These are phyloP conservation scores for Aspergillus clavatus DNA, from an alignment of 2,329 filamentous ascomycete species.

Conservation along the genomic window DNA sequence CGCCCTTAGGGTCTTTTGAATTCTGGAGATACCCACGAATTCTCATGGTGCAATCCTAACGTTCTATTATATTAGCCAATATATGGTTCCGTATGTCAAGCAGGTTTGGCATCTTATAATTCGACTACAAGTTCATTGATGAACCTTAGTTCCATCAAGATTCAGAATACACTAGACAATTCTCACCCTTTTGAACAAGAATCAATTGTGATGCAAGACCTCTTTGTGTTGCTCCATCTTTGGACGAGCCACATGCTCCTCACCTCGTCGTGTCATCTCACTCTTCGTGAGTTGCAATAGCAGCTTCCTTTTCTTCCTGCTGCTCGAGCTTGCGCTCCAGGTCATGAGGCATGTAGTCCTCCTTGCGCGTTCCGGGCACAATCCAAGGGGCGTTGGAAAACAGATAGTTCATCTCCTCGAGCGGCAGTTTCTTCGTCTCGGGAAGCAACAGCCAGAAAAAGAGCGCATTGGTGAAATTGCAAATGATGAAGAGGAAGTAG, in stretches of 20 bases:
- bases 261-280: constrained; percentile 1
- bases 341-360: constrained; percentile 52
- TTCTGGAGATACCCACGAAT: not conserved
- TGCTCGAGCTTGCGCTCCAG: constrained; percentile 56
- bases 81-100: too few relatives aligned
- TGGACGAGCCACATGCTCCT: not conserved
- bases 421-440: constrained; percentile 58
- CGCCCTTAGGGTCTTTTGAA: too few relatives aligned
- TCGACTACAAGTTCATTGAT: too few relatives aligned
- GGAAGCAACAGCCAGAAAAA: constrained; percentile 66
- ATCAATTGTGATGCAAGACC: too few relatives aligned
- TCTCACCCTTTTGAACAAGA: too few relatives aligned
- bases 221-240: too few relatives aligned
- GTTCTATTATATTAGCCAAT: too few relatives aligned
- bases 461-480: constrained; percentile 63
- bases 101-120: too few relatives aligned
- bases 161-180: too few relatives aligned
- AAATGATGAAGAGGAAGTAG: constrained; percentile 60
- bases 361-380: constrained; percentile 54
- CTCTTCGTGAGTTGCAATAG: constrained; percentile 17
- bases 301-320: constrained; percentile 49
- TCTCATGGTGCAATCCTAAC: too few relatives aligned
- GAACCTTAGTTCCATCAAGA: too few relatives aligned
- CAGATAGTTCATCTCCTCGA: constrained; percentile 65
- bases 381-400: constrained; percentile 63